Percentiles rank a stretch among this genome's conserved stretches.
Evolutionary conservation across 805 yeast species (phyloP).

Genomic region (Ogataea siamensis): DNA sequence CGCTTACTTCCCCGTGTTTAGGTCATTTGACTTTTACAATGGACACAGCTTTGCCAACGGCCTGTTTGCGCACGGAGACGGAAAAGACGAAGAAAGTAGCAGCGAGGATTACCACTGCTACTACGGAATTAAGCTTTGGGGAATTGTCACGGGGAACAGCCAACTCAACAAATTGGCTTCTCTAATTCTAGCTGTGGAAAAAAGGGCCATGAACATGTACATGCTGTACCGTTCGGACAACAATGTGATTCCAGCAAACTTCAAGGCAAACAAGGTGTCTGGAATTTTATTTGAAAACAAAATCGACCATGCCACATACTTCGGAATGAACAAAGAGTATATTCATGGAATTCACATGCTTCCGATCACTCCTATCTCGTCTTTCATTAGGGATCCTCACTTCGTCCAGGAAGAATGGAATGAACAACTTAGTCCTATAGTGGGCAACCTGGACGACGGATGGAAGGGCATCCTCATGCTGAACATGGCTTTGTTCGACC

Average conservation of each 20-base stretch:
- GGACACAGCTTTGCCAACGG: conserved; percentile 83
- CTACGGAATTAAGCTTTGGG: conserved; percentile 73
- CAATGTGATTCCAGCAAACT: conserved; percentile 47
- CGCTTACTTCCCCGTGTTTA: conserved; percentile 56
- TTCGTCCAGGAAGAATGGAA: conserved; percentile 49
- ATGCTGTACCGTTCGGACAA: conserved; percentile 50
- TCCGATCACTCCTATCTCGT: conserved; percentile 63
- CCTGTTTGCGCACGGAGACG: conserved; percentile 58
- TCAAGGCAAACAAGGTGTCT: conserved; percentile 57
- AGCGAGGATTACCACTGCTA: conserved; percentile 71
- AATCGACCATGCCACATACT: conserved; percentile 69
- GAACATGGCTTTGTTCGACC: conserved; percentile 45
- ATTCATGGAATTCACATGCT: conserved; percentile 81
- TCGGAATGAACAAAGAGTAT: conserved; percentile 58
- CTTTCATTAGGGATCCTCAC: conserved; percentile 49
- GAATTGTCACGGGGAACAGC: conserved; percentile 49
- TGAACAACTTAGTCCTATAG: conserved; percentile 33
- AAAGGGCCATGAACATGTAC: conserved; percentile 54
- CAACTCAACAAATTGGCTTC: conserved; percentile 54
- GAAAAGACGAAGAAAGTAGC: conserved; percentile 68
- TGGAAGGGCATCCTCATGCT: conserved; percentile 61
- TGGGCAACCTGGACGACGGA: conserved; percentile 45
- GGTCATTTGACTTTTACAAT: conserved; percentile 67
- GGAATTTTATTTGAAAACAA: conserved; percentile 75
- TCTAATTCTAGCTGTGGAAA: conserved; percentile 56